Evolutionary conservation across 345 rosid genomes (phyloP).

Genomic region (Linum trigynum): DNA sequence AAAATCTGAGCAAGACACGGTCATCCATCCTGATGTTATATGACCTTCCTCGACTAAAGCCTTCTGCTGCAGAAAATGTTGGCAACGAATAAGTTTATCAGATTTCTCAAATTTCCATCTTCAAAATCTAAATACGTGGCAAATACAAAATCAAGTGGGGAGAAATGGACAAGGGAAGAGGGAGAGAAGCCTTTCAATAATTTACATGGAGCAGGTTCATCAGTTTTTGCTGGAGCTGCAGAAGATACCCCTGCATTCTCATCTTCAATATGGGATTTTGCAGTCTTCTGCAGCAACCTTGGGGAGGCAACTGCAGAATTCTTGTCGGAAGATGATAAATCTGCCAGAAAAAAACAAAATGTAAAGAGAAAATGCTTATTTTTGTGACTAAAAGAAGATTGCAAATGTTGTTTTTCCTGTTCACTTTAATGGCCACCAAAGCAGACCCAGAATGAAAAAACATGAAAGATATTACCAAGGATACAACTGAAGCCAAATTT

Average conservation of each 20-base stretch:
- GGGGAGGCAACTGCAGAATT: constrained; percentile 32
- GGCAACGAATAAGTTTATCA: constrained; percentile 34
- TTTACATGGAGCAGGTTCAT: constrained; percentile 60
- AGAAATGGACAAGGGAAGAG: constrained; percentile 1
- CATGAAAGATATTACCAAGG: background rate
- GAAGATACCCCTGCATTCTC: constrained; percentile 30
- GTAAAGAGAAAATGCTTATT: constrained; percentile 15
- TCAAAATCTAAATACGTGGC: constrained; percentile 3
- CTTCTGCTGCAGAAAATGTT: constrained; percentile 77
- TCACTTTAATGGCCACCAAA: background rate
- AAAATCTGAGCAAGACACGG: constrained; percentile 77
- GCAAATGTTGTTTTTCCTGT: background rate
- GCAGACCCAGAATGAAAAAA: background rate
- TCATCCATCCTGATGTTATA: constrained; percentile 95
- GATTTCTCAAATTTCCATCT: constrained; percentile 14
- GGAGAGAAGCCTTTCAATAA: constrained; percentile 5
- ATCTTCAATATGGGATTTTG: constrained; percentile 31
- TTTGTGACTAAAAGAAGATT: background rate
- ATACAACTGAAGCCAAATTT: background rate
- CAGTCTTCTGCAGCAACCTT: constrained; percentile 35
- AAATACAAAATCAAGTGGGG: no score
- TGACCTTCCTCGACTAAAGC: constrained; percentile 93
- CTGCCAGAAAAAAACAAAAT: constrained; percentile 26
- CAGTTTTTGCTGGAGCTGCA: constrained; percentile 26
- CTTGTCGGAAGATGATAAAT: constrained; percentile 31